Evolutionary conservation across 2,329 filamentous ascomycete species (phyloP), one percentile per base, ranked within the genome.

Genomic region (Stemphylium lycopersici): DNA sequence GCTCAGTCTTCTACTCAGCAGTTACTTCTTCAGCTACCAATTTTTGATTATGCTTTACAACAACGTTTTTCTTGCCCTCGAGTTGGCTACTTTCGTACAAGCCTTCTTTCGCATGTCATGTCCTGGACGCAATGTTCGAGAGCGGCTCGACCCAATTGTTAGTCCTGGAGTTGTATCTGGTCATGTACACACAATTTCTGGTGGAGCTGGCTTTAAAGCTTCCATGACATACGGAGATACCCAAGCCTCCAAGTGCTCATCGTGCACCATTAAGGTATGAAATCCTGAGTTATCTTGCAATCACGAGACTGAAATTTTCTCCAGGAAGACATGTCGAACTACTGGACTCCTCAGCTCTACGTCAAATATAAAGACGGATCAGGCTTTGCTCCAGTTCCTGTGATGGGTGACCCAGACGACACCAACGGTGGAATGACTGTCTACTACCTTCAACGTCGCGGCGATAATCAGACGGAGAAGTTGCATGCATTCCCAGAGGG

Each of bases 291-390:
- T 32, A 7, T 26, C 10, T 20, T 15, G 8, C n/a, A 15, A 15
- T 39, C 22, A 32, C 12, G n/a, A 15, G 11, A 16, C 48, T 60
- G 16, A 63, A 34, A 31, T 10, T 22, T 11, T 33, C 8, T 13
- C 16, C 26, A 63, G 61, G 58, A 65, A 20, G 59, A 66, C 11
- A 60, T 66, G 70, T 89, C 84, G 63, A 88, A 88, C 74, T 93
- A 93, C 79, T 93, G 90, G 90, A 86, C 87, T 51, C 89, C 90
- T 1, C 79, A 80, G 24, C 77, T 93, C 2, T 92, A 87, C 76
- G 91, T 88, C 64, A 74, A 89, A 60, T 60, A 61, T 22, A 63
- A 70, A 46, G 65, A 72, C 37, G 65, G 62, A 20, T 66, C 62
- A 26, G 41, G 48, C 5, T 70, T 90, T 62, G 84, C 87, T 72